A percentile compares a stretch with the other conserved stretches of the same genome.
Conservation (phyloP, 1,139 yeast genomes). For the Blastobotrys ciferrii region DNA sequence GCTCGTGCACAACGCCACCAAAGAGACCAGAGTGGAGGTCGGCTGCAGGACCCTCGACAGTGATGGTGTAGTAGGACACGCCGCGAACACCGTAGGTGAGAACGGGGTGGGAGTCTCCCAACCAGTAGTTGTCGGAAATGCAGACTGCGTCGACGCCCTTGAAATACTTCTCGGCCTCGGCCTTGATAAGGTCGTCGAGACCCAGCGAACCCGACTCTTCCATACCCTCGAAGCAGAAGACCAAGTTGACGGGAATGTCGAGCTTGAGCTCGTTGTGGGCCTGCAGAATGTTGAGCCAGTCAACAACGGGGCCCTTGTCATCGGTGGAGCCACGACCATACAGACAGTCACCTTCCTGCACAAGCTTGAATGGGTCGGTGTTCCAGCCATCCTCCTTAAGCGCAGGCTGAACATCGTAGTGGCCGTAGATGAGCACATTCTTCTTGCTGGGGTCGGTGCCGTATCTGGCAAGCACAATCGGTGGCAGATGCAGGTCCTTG, state of each 20-base stretch:
- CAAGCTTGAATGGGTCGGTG: conserved; percentile 81
- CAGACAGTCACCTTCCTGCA: conserved; percentile 60
- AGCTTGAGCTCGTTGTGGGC: conserved; percentile 83
- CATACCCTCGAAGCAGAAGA: conserved; percentile 97
- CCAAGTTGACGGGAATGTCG: conserved; percentile 90
- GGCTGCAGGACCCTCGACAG: conserved; percentile 87
- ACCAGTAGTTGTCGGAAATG: conserved; percentile 97
- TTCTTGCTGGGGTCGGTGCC: conserved; percentile 80
- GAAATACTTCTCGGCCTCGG: conserved; percentile 77
- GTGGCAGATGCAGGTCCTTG: conserved; percentile 76
- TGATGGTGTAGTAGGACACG: conserved; percentile 84
- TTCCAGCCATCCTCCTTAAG: conserved; percentile 89
- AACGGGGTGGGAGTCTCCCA: conserved; percentile 94
- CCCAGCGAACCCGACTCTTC: conserved; percentile 97
- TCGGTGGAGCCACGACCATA: conserved; percentile 96
- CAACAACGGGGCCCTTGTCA: conserved; percentile 97
- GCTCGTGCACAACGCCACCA: conserved; percentile 97
- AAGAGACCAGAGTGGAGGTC: conserved; percentile 97
- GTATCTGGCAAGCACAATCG: conserved; percentile 82
- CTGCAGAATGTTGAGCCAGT: conserved; percentile 91
- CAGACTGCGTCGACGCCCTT: conserved; percentile 90
- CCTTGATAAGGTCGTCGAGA: conserved; percentile 73
- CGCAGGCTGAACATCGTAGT: conserved; percentile 98
- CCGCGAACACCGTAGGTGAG: conserved; percentile 98
- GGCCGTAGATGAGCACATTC: conserved; percentile 90